These are phyloP conservation scores for Discostella stelligeroides DNA, from an alignment of 108 stramenopile genomes.

Conservation along the genomic window DNA sequence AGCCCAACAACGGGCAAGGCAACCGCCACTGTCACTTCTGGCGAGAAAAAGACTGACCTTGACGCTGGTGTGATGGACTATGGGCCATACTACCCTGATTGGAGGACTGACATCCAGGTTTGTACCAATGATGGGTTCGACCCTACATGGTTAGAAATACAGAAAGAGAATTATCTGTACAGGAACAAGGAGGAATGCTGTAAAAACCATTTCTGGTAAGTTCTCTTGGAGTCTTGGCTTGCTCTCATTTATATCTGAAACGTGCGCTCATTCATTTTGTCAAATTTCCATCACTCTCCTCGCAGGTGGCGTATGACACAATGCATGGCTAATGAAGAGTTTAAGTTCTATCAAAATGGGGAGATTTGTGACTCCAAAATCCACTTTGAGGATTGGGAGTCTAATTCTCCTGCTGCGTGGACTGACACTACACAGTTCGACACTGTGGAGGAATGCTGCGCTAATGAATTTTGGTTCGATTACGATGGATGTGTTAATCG, in stretches of 20 bases:
- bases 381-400: slow-evolving; percentile 50
- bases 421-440: slow-evolving; percentile 46
- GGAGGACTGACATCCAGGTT: slow-evolving; percentile 40
- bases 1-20: slow-evolving; percentile 28
- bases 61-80: slow-evolving; percentile 51
- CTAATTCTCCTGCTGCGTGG: slow-evolving; percentile 43
- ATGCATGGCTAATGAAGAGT: slow-evolving; percentile 54
- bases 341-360: slow-evolving; percentile 45
- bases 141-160: slow-evolving; percentile 35
- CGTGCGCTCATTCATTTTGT: not conserved
- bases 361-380: slow-evolving; percentile 51
- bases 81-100: slow-evolving; percentile 49
- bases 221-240: not conserved
- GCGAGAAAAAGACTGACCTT: slow-evolving; percentile 31
- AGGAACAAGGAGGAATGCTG: slow-evolving; percentile 48
- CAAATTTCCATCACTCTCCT: not conserved
- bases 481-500: slow-evolving; percentile 34
- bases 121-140: slow-evolving; percentile 54
- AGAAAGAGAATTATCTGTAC: slow-evolving; percentile 45
- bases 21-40: slow-evolving; percentile 28
- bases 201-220: slow-evolving; percentile 41
- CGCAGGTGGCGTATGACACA: slow-evolving; percentile 45
- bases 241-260: not conserved
- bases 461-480: slow-evolving; percentile 40
- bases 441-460: slow-evolving; percentile 42